Evolutionary conservation across 495 filamentous ascomycete species (phyloP).

Genomic region (Ramalina intermedia): DNA sequence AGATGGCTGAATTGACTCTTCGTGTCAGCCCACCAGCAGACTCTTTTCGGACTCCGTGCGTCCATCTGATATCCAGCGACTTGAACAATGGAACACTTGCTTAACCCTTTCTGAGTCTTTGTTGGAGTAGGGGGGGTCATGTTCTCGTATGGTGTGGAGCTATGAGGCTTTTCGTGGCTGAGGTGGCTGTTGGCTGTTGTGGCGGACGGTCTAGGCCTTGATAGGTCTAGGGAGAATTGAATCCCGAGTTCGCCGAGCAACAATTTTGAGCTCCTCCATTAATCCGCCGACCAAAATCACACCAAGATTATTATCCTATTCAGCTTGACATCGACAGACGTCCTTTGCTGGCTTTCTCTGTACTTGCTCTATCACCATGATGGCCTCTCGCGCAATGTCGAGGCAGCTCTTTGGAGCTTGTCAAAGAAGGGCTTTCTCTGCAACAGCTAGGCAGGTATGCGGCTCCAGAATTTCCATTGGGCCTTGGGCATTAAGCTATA

Average conservation of each 20-base stretch:
- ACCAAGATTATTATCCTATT: not conserved
- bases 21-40: too few relatives aligned
- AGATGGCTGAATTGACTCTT: too few relatives aligned
- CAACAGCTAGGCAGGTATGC: slow-evolving; percentile 73
- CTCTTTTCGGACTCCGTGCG: too few relatives aligned
- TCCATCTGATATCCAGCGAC: too few relatives aligned
- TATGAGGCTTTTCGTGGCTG: too few relatives aligned
- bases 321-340: not conserved
- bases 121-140: too few relatives aligned
- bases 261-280: slow-evolving; percentile 3
- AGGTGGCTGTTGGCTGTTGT: too few relatives aligned
- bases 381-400: slow-evolving; percentile 36
- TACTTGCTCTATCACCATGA: slow-evolving; percentile 43
- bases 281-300: not conserved
- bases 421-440: slow-evolving; percentile 90
- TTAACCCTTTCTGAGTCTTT: too few relatives aligned
- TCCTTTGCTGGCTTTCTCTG: too few relatives aligned
- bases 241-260: slow-evolving; percentile 1
- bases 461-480: slow-evolving; percentile 13
- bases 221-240: not conserved
- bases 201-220: not conserved
- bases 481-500: slow-evolving; percentile 4
- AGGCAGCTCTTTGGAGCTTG: slow-evolving; percentile 52
- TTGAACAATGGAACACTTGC: too few relatives aligned
- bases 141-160: too few relatives aligned